Base-by-base conservation (phyloP, 75 land plant species). In the Selaginella moellendorffii region DNA sequence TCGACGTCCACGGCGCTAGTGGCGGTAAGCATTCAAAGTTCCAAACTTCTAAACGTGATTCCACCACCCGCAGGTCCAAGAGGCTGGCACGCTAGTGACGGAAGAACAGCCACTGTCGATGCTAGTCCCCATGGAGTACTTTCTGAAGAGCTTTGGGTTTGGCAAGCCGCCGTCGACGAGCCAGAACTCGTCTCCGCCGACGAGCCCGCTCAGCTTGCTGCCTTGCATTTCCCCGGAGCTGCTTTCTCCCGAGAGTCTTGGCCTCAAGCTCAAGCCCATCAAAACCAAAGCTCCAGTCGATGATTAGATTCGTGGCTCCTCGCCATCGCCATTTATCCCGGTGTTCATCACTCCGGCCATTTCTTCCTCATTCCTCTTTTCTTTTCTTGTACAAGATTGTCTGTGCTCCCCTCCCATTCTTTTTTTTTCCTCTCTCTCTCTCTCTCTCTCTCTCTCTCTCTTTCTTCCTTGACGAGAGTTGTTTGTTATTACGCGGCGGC, bases 201-300 rank as follows among this genome's bases (percentile, higher is more conserved):
- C 84, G 14, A 83, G 87, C 53, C 86, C 90, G 0, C 66, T 86
- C 30, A 89, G 90, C 30, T 36, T 36, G 14, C 83, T 88, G 1
- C 82, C 86, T 0, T 83, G 90, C 64, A 81, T 85, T 31, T 78
- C 93, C 2, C 80, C 89, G 0, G 95, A 88, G 67, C 74, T 88
- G 1, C 76, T 89, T 14, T 89, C 96, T 25, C 90, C 96, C 1
- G 90, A 89, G 79, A 89, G 90, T 58, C 75, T 89, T 68, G 96
- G 96, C 1, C 63, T 89, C 54, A 89, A 89, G 69, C 69, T 89
- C 21, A 89, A 85, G 69, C 96, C 96, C 2, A 89, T 89, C 56
- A 89, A 85, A 71, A 89, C 96, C 8, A 74, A 89, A 0, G 72
- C 77, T 1, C 28, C 79, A 26, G 14, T 69, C 22, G 63, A 73